These are phyloP conservation scores for Tuber calosporum DNA, from an alignment of 495 filamentous ascomycete genomes.

Conservation along the genomic window DNA sequence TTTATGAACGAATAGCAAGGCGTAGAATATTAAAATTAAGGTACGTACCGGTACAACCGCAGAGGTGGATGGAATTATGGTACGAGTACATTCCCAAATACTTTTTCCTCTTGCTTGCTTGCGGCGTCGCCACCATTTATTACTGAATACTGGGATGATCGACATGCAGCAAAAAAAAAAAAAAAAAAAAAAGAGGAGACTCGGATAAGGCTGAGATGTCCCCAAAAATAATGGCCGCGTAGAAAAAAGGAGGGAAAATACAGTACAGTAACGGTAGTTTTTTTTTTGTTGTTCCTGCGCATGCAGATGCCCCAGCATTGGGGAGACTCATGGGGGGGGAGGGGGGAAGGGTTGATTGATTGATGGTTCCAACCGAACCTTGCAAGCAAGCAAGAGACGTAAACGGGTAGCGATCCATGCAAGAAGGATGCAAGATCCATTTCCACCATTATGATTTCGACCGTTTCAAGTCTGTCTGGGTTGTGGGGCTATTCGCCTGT, in stretches of 20 bases:
- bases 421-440: constrained; percentile 6
- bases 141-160: background rate
- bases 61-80: background rate
- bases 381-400: background rate
- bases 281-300: background rate
- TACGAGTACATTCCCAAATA: background rate
- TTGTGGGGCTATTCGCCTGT: background rate
- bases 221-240: background rate
- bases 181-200: no score
- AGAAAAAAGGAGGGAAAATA: background rate
- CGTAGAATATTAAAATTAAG: background rate
- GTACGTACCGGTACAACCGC: background rate
- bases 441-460: constrained; percentile 2
- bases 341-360: no score
- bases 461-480: constrained; percentile 4
- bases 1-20: background rate
- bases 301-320: background rate
- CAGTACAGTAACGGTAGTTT: no score
- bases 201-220: constrained; percentile 1
- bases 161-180: background rate
- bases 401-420: background rate
- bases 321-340: background rate
- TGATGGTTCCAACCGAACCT: background rate
- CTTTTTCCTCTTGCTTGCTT: background rate
- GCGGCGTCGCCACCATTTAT: background rate